Evolutionary conservation across 2,329 filamentous ascomycete species (phyloP).

Genomic region (Thielaviopsis punctulata): DNA sequence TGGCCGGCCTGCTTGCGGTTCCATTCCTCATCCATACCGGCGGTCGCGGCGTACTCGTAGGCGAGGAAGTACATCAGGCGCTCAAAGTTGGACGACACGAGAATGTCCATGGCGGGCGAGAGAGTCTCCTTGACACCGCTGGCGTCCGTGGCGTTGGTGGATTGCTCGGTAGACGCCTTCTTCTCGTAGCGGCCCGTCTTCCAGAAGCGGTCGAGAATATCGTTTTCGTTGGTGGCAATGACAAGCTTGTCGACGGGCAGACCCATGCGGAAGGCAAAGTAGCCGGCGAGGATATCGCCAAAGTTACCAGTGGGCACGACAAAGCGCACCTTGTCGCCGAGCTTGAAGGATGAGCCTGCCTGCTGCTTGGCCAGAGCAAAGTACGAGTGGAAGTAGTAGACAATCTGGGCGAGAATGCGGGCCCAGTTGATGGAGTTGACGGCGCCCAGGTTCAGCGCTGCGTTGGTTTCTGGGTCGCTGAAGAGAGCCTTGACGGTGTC

Average conservation of each 20-base stretch:
- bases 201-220: constrained; percentile 93
- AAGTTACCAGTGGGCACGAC: constrained; percentile 95
- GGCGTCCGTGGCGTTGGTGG: constrained; percentile 45
- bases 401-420: constrained; percentile 87
- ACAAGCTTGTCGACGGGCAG: constrained; percentile 76
- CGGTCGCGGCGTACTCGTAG: constrained; percentile 45
- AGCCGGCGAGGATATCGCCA: constrained; percentile 82
- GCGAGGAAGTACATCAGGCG: constrained; percentile 85
- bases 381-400: constrained; percentile 94
- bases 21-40: constrained; percentile 46
- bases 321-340: constrained; percentile 58
- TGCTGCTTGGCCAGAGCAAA: constrained; percentile 54
- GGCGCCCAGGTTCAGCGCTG: constrained; percentile 66
- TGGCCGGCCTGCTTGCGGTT: constrained; percentile 55
- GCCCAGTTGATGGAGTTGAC: constrained; percentile 97
- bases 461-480: constrained; percentile 68
- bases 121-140: constrained; percentile 79
- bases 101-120: constrained; percentile 92
- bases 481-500: constrained; percentile 92
- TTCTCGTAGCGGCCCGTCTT: constrained; percentile 81
- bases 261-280: constrained; percentile 82
- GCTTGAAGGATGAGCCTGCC: constrained; percentile 43
- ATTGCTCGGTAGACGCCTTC: constrained; percentile 35
- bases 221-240: constrained; percentile 92
- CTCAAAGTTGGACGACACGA: constrained; percentile 94